Conservation (phyloP, 106 monocot genomes). For the Acanthochlamys bracteata region DNA sequence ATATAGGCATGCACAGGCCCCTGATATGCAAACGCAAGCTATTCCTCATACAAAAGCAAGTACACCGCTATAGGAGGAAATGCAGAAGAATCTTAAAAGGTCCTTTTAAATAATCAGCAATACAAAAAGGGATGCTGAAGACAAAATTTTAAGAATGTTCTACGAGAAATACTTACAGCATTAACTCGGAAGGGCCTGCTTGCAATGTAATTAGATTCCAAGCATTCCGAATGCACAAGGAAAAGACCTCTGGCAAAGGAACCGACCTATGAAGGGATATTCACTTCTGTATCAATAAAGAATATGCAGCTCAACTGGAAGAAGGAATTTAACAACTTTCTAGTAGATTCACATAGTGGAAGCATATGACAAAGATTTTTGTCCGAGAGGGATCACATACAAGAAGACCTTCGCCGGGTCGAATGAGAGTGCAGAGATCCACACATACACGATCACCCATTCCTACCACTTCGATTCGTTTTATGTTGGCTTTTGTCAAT, state of each 20-base stretch:
- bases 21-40: too few relatives aligned
- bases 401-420: slow-evolving; percentile 84
- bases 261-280: slow-evolving; percentile 35
- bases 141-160: not conserved
- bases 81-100: too few relatives aligned
- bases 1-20: slow-evolving; percentile 89
- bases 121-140: too few relatives aligned
- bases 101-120: not conserved
- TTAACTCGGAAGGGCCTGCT: slow-evolving; percentile 93
- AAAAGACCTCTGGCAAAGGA: slow-evolving; percentile 85
- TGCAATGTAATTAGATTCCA: slow-evolving; percentile 83
- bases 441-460: slow-evolving; percentile 92
- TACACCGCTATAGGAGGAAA: too few relatives aligned
- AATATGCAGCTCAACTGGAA: not conserved
- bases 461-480: slow-evolving; percentile 42
- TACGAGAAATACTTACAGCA: slow-evolving; percentile 37
- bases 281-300: not conserved
- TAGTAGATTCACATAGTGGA: too few relatives aligned
- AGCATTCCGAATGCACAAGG: slow-evolving; percentile 87
- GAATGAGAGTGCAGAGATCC: slow-evolving; percentile 85
- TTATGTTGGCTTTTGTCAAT: slow-evolving; percentile 49
- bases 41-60: too few relatives aligned
- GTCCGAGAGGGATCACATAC: slow-evolving; percentile 24
- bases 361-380: not conserved
- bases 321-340: not conserved